Percentiles rank a stretch among this genome's conserved stretches.
Evolutionary conservation across 2,329 filamentous ascomycete species (phyloP).

Genomic region (Talaromyces sp.): DNA sequence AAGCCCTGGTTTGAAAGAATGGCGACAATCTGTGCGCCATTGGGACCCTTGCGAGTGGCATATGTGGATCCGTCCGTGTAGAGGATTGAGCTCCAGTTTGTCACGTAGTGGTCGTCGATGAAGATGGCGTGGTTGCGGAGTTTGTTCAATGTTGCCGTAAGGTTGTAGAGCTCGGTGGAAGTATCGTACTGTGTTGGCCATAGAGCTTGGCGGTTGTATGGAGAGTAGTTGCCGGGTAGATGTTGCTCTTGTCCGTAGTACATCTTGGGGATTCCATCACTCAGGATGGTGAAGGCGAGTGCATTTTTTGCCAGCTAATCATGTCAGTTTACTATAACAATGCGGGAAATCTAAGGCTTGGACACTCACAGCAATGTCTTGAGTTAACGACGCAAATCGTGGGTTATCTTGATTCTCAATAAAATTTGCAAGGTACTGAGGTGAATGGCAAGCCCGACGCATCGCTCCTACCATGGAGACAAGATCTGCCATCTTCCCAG

Average conservation of each 20-base stretch:
- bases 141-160: slow-evolving; percentile 48
- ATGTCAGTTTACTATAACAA: not conserved
- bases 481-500: slow-evolving; percentile 27
- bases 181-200: slow-evolving; percentile 54
- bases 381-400: slow-evolving; percentile 52
- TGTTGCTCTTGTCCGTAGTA: slow-evolving; percentile 65
- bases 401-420: slow-evolving; percentile 60
- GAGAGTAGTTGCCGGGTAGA: slow-evolving; percentile 48
- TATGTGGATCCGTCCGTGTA: slow-evolving; percentile 42
- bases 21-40: slow-evolving; percentile 38
- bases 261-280: slow-evolving; percentile 59
- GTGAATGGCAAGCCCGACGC: slow-evolving; percentile 35
- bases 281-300: slow-evolving; percentile 57
- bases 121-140: slow-evolving; percentile 46
- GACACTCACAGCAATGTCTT: slow-evolving; percentile 45
- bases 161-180: slow-evolving; percentile 46
- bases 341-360: not conserved
- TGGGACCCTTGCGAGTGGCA: slow-evolving; percentile 44
- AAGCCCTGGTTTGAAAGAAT: slow-evolving; percentile 42
- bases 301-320: slow-evolving; percentile 56
- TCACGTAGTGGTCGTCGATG: slow-evolving; percentile 37
- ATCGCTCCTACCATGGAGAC: slow-evolving; percentile 23
- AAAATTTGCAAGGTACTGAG: slow-evolving; percentile 50
- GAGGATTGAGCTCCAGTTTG: slow-evolving; percentile 37
- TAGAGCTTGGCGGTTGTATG: slow-evolving; percentile 53